Evolutionary conservation across 2,329 filamentous ascomycete genomes (phyloP), one percentile per base, ranked within the genome.

Genomic region (Bisporella sp.): DNA sequence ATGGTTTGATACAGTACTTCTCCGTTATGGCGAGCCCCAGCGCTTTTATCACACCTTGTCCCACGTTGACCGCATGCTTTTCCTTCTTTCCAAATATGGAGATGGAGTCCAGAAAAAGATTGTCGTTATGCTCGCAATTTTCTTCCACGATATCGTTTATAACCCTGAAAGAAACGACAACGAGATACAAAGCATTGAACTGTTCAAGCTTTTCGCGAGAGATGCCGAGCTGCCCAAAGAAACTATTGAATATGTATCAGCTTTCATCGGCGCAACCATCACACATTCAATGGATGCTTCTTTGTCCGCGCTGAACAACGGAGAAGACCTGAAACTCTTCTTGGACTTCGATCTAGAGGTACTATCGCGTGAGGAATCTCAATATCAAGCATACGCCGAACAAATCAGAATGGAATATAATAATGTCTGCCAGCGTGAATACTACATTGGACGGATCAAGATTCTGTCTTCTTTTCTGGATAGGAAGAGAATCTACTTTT

Each of bases 321-420:
- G 33, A 32, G 45, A 31, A 9, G 45, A 46, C 31, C 13, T 46
- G 5, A 35, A 39, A 21, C 29, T 46, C 8, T 46, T 46, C 29
- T n/a, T 46, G 33, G 45, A 46, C 21, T 46, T 46, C 13, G 45
- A 46, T 46, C 13, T 46, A 9, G 45, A 39, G 45, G 45, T 46
- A 3, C 8, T 46, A 21, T 31, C 31, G 12, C 35, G 31, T n/a
- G 45, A 39, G 12, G 39, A 32, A 33, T 29, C 11, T 5, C 31
- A 46, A n/a, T 46, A 46, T 30, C n/a, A 5, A 33, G 8, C n/a
- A 5, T 46, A 46, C 30, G 8, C 21, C n/a, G 29, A 21, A 21
- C 45, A 46, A 33, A 46, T 46, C 21, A 13, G 45, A 21, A 11
- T 6, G 21, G 45, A 46, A 33, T 46, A 39, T 37, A 30, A n/a